These are phyloP conservation scores for Sclerotinia spermophila DNA, from an alignment of 2,329 filamentous ascomycete species.

Conservation along the genomic window DNA sequence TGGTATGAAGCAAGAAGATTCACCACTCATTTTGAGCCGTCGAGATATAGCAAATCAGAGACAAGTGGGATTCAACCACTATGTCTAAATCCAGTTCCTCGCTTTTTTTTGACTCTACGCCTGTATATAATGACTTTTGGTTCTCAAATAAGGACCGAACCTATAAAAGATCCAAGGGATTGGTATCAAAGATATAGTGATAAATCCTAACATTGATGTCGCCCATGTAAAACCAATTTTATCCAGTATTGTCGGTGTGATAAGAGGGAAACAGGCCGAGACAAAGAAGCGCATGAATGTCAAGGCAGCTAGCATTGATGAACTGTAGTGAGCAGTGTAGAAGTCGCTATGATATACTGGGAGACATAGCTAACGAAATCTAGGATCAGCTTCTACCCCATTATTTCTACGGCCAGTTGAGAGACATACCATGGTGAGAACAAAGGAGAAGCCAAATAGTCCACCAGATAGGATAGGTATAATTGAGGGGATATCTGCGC, in stretches of 20 bases:
- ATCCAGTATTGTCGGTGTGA: constrained; percentile 47
- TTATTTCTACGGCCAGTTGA: rapidly evolving
- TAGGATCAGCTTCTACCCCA: not conserved
- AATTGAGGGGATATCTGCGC: constrained; percentile 31
- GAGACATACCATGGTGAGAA: constrained; percentile 52
- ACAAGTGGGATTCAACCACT: too few relatives aligned
- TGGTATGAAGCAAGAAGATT: too few relatives aligned
- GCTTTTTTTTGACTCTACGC: too few relatives aligned
- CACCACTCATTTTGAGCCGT: too few relatives aligned
- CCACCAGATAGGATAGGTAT: constrained; percentile 33
- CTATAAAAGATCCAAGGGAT: constrained; percentile 45
- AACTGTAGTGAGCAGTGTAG: constrained; percentile 11
- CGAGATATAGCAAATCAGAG: not conserved
- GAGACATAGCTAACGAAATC: not conserved
- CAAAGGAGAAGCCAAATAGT: constrained; percentile 55
- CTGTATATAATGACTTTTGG: constrained; percentile 34
- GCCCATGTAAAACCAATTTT: constrained; percentile 43
- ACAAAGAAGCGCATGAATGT: constrained; percentile 27
- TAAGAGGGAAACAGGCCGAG: constrained; percentile 34
- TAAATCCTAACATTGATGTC: constrained; percentile 42
- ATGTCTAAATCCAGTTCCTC: too few relatives aligned
- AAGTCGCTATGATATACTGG: constrained; percentile 14
- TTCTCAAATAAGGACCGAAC: constrained; percentile 39
- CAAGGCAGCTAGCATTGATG: constrained; percentile 9
- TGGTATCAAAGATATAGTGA: constrained; percentile 41